phyloP scores from a whole-genome alignment of 805 yeast genomes.

The Candida sanyiensis region DNA sequence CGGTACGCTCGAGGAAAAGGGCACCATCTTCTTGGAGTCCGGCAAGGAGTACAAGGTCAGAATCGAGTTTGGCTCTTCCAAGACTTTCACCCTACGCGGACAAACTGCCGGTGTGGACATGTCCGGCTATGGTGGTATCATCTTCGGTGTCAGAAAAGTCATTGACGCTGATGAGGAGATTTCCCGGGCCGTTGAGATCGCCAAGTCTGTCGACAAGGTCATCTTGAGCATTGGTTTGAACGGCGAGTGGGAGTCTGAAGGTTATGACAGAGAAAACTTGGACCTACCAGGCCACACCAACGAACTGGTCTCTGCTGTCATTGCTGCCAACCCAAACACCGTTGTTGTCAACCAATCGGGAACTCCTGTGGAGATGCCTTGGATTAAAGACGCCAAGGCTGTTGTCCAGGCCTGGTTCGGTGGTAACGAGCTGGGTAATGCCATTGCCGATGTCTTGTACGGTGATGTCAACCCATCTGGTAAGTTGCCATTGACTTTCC shows the following conservation, averaged over 20 bases:
- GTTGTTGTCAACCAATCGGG: conserved; percentile 55
- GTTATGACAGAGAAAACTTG: conserved; percentile 48
- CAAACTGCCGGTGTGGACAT: conserved; percentile 17
- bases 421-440: conserved; percentile 54
- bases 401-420: conserved; percentile 51
- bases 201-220: conserved; percentile 48
- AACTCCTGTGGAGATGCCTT: conserved; percentile 56
- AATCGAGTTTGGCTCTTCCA: conserved; percentile 48
- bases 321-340: conserved; percentile 43
- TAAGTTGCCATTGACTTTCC: conserved; percentile 52
- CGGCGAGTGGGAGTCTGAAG: conserved; percentile 55
- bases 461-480: conserved; percentile 55
- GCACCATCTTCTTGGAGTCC: conserved; percentile 32
- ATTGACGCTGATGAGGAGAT: conserved; percentile 30
- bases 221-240: conserved; percentile 46
- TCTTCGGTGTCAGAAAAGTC: conserved; percentile 29
- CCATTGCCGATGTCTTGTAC: conserved; percentile 53
- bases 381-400: conserved; percentile 38
- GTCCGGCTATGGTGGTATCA: conserved; percentile 33
- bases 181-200: conserved; percentile 41
- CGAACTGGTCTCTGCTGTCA: conserved; percentile 39
- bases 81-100: conserved; percentile 29
- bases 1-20: conserved; percentile 49
- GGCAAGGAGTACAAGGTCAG: conserved; percentile 41
- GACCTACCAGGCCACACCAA: conserved; percentile 45